Evolutionary conservation across 192 early-diverging fungal species (phyloP).

Genomic region (Rhizophagus clarus): DNA sequence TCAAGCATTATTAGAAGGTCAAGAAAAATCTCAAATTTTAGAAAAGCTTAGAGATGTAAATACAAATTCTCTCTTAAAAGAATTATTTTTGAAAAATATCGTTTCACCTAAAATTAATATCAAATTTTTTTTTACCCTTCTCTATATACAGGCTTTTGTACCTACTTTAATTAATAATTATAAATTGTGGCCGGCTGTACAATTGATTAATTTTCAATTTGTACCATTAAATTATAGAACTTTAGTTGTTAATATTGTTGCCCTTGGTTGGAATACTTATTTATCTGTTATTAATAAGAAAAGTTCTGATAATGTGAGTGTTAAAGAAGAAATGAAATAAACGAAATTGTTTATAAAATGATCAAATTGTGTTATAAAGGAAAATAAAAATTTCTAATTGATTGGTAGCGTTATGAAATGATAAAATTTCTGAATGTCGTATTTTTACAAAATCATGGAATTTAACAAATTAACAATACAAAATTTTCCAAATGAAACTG

Average conservation of each 20-base stretch:
- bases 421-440: too few relatives aligned
- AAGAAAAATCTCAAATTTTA: slow-evolving; percentile 46
- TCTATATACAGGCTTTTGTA: slow-evolving; percentile 43
- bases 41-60: slow-evolving; percentile 43
- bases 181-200: slow-evolving; percentile 80
- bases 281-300: slow-evolving; percentile 30
- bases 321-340: background rate
- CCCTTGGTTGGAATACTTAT: slow-evolving; percentile 50
- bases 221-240: slow-evolving; percentile 73
- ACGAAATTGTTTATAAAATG: too few relatives aligned
- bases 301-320: background rate
- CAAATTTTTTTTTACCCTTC: background rate
- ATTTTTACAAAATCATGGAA: too few relatives aligned
- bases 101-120: background rate
- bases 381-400: too few relatives aligned
- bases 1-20: slow-evolving; percentile 63
- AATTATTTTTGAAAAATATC: background rate
- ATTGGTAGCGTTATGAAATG: too few relatives aligned
- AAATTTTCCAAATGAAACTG: too few relatives aligned
- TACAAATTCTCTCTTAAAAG: background rate
- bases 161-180: slow-evolving; percentile 70
- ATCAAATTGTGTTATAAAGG: too few relatives aligned
- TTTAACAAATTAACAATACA: too few relatives aligned
- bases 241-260: slow-evolving; percentile 73
- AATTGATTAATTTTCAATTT: slow-evolving; percentile 75